Base-by-base conservation (phyloP, 2,329 filamentous ascomycete species). In the Bisporella sp. region DNA sequence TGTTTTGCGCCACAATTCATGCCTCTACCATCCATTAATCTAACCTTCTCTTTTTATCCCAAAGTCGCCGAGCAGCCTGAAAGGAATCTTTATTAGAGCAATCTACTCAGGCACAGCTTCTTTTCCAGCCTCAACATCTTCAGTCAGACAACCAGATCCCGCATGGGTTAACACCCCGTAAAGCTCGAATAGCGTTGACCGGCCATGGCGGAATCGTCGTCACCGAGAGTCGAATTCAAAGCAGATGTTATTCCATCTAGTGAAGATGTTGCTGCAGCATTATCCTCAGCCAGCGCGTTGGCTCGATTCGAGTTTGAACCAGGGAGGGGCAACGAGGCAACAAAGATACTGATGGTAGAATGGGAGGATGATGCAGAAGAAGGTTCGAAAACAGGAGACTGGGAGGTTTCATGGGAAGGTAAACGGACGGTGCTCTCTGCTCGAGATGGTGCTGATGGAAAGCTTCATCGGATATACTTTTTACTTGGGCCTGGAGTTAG, bases 271-370 rank as follows among this genome's bases (percentile, higher is more conserved):
- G 48, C 54, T 54, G 69, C 72, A 4, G 67, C 67, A n/a, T 68
- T 76, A 61, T 71, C 72, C 53, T 69, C 74, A 4, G 72, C 73
- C 44, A 78, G 77, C 50, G 84, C 84, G n/a, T 74, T 89, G 43
- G 85, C 89, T 43, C 84, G 90, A 52, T 96, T 95, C 69, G 90
- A 96, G 66, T 95, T 95, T 64, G 86, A 91, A 68, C 75, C 80
- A 0, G 85, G 83, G 35, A 80, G 79, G 65, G 85, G 82, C 46
- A 88, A 89, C 61, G 85, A 91, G 57, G 89, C 89, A 40, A 95
- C 89, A 55, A 96, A 95, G 72, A 84, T 96, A 56, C 73, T 96
- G 60, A 93, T 96, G 89, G 84, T 95, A 39, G 89, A 96, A 67
- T 96, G 90, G 90, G 82, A 88, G 64, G 80, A 84, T 66, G 56